Evolutionary conservation across 176 grass and related monocot species (phyloP).

Genomic region (Cymbopogon citratus): DNA sequence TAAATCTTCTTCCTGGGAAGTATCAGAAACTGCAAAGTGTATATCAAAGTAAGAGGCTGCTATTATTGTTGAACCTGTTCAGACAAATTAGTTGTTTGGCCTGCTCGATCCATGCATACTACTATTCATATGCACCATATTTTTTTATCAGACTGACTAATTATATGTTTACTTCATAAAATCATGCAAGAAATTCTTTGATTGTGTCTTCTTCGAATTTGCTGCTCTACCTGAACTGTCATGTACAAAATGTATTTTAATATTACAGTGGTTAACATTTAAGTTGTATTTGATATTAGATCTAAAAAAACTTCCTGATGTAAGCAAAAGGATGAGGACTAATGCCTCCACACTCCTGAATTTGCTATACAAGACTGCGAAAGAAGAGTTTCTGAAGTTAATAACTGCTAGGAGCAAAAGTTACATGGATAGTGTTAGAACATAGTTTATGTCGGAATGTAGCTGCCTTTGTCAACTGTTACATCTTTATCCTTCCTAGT

Average conservation of each 20-base stretch:
- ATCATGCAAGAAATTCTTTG: background rate
- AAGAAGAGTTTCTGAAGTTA: background rate
- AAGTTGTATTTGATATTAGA: background rate
- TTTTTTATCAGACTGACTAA: background rate
- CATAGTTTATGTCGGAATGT: background rate
- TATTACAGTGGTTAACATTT: background rate
- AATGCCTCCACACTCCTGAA: background rate
- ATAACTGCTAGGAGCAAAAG: background rate
- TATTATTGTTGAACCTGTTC: conserved; percentile 6
- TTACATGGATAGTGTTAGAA: background rate
- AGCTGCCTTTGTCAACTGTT: background rate
- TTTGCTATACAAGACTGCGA: background rate
- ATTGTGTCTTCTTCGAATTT: conserved; percentile 11
- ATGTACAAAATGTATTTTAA: background rate
- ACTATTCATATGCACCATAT: background rate
- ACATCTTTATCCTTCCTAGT: background rate
- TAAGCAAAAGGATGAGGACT: background rate
- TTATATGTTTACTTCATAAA: conserved; percentile 16
- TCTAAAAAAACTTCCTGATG: background rate
- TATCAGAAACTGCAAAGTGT: conserved; percentile 52
- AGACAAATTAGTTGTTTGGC: conserved; percentile 7
- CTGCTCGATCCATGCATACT: background rate
- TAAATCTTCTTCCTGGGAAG: conserved; percentile 63
- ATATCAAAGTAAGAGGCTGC: conserved; percentile 53
- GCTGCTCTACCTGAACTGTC: background rate